Conservation (phyloP, 2,329 filamentous ascomycete genomes). For the Aspergillus japonicus region DNA sequence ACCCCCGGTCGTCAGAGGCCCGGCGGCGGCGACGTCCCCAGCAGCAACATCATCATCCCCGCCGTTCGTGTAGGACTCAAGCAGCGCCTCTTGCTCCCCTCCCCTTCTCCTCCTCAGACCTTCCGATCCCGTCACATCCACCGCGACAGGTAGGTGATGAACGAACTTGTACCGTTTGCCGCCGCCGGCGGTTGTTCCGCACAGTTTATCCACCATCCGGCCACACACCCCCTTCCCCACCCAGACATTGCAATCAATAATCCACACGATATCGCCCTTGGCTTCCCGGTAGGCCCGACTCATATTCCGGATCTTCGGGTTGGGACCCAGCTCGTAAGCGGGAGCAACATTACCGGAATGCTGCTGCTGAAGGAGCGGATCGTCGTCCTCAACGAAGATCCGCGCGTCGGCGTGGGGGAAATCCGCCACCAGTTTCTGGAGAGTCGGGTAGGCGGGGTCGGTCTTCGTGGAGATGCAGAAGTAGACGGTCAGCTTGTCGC, state of each 20-base stretch:
- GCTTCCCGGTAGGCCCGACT: slow-evolving; percentile 89
- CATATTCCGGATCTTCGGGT: slow-evolving; percentile 98
- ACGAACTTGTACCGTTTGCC: slow-evolving; percentile 77
- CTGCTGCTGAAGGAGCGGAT: slow-evolving; percentile 58
- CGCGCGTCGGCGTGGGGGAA: slow-evolving; percentile 70
- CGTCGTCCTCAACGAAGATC: slow-evolving; percentile 78
- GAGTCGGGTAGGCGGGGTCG: slow-evolving; percentile 75
- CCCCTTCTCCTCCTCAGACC: slow-evolving; percentile 7
- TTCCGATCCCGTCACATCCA: slow-evolving; percentile 60
- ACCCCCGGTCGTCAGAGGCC: slow-evolving; percentile 56
- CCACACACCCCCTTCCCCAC: slow-evolving; percentile 73
- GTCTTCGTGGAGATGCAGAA: slow-evolving; percentile 74
- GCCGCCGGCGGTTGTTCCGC: slow-evolving; percentile 57
- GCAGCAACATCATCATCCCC: slow-evolving; percentile 1
- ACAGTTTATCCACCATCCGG: slow-evolving; percentile 84
- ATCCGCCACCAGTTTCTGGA: slow-evolving; percentile 69
- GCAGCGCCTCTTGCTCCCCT: slow-evolving; percentile 28
- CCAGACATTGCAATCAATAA: slow-evolving; percentile 97
- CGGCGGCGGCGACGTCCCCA: background rate
- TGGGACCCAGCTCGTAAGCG: slow-evolving; percentile 71
- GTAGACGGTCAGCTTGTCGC: slow-evolving; percentile 70
- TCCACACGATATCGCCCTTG: slow-evolving; percentile 85
- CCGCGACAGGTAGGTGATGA: slow-evolving; percentile 84
- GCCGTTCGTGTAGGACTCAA: slow-evolving; percentile 21
- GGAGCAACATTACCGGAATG: slow-evolving; percentile 47